Evolutionary conservation across 768 basidiomycete genomes (phyloP), one percentile per base, ranked within the genome.

Genomic region (Boletus sensibilis): DNA sequence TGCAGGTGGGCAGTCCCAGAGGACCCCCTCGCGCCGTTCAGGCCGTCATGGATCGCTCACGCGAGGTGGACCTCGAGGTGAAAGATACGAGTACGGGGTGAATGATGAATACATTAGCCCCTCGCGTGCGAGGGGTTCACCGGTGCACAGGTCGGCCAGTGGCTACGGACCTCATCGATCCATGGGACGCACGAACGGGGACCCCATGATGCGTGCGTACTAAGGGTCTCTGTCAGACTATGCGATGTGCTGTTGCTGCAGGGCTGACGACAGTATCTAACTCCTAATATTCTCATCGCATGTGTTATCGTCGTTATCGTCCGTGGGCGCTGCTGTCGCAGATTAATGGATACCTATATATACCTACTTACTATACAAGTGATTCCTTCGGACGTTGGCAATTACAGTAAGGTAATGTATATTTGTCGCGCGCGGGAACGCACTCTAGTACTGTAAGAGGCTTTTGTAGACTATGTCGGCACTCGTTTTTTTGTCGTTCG

Each of bases 101-200:
- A 40, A 29, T 21, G 20, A 38, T 18, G 39, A 21, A 1, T 45
- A 34, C 18, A 7, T n/a, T 9, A 38, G 42, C 14, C 25, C 51
- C 23, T 62, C 56, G 34, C 54, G 13, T 8, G 52, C 61, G 39
- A 56, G 41, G 57, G 52, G 31, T 34, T 18, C 31, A 16, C 11
- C 50, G 2, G 41, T 16, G 27, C 40, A 42, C 34, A 37, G 47
- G 34, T 29, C 53, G 5, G n/a, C 34, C 16, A 23, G 48, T 31
- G 54, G 54, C 16, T 42, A 63, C 23, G 12, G n/a, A 31, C 23
- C 49, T 25, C 31, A n/a, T 41, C 23, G 10, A 46, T 40, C 38
- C 1, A 20, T 7, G 41, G 29, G 23, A 39, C 23, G 27, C 18
- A 50, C 8, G 37, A 38, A 49, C 25, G 29, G 14, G 9, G 42